phyloP scores from a whole-genome alignment of 352 stramenopile species.

The Elongisporangium undulatum region DNA sequence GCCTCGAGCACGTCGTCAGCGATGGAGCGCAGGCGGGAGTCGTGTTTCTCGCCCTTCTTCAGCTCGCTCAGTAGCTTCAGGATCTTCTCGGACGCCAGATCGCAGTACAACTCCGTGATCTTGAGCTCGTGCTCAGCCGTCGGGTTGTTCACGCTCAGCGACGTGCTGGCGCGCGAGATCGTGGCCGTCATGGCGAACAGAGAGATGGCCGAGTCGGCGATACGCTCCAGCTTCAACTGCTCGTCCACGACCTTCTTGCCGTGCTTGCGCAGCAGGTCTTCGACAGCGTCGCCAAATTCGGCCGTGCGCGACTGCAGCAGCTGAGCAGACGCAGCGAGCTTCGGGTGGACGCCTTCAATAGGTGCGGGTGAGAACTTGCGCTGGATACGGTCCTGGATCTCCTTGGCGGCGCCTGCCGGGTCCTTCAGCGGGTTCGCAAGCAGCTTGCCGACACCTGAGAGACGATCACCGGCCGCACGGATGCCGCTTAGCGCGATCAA shows the following conservation, averaged over 20 bases:
- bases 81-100: slow-evolving; percentile 69
- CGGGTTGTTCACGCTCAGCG: slow-evolving; percentile 41
- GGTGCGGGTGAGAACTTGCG: slow-evolving; percentile 72
- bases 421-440: slow-evolving; percentile 83
- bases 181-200: slow-evolving; percentile 86
- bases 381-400: slow-evolving; percentile 75
- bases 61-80: slow-evolving; percentile 50
- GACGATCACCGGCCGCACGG: slow-evolving; percentile 68
- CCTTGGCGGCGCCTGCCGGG: slow-evolving; percentile 56
- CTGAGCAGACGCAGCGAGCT: slow-evolving; percentile 45
- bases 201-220: slow-evolving; percentile 81
- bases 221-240: slow-evolving; percentile 83
- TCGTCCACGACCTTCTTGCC: slow-evolving; percentile 87
- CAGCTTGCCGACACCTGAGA: slow-evolving; percentile 72
- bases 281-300: slow-evolving; percentile 74
- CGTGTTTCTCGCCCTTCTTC: slow-evolving; percentile 53
- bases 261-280: slow-evolving; percentile 79
- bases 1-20: slow-evolving; percentile 70
- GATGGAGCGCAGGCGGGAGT: slow-evolving; percentile 70
- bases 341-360: slow-evolving; percentile 69
- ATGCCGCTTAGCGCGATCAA: slow-evolving; percentile 89
- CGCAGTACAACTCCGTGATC: slow-evolving; percentile 77
- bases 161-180: slow-evolving; percentile 74
- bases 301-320: slow-evolving; percentile 63
- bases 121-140: slow-evolving; percentile 73